Conservation (phyloP, 1,139 yeast species). For the Saccharomyces hybrid region DNA sequence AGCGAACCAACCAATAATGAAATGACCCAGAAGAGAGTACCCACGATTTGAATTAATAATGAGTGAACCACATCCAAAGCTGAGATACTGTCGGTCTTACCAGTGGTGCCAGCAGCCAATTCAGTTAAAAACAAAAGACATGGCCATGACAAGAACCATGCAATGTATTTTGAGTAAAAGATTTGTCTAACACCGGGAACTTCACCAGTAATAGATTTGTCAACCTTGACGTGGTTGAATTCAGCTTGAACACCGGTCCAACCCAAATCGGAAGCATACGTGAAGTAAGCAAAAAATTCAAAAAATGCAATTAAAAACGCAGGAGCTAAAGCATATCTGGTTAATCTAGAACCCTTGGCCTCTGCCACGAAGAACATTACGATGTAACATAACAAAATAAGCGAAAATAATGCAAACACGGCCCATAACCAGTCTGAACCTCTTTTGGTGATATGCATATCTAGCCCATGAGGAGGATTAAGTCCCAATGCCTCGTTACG, state of each 20-base stretch:
- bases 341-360: conserved; percentile 26
- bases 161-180: conserved; percentile 54
- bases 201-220: conserved; percentile 10
- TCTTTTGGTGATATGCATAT: conserved; percentile 47
- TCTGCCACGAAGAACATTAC: conserved; percentile 37
- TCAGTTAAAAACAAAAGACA: conserved; percentile 24
- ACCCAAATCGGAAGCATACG: conserved; percentile 56
- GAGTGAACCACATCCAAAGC: conserved; percentile 21
- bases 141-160: conserved; percentile 51
- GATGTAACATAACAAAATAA: conserved; percentile 39
- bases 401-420: conserved; percentile 45
- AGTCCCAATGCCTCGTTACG: conserved; percentile 43
- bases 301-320: conserved; percentile 39
- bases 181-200: conserved; percentile 45
- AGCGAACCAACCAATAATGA: conserved; percentile 45
- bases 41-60: conserved; percentile 31
- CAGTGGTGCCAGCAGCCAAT: conserved; percentile 14
- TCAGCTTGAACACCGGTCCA: conserved; percentile 45
- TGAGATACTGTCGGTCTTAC: conserved; percentile 11
- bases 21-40: conserved; percentile 36
- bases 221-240: conserved; percentile 39
- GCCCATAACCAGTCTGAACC: conserved; percentile 74
- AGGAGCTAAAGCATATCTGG: conserved; percentile 42
- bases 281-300: conserved; percentile 46
- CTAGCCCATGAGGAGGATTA: conserved; percentile 40